Evolutionary conservation across 495 filamentous ascomycete species (phyloP).

Genomic region (Daldinia caldariorum): DNA sequence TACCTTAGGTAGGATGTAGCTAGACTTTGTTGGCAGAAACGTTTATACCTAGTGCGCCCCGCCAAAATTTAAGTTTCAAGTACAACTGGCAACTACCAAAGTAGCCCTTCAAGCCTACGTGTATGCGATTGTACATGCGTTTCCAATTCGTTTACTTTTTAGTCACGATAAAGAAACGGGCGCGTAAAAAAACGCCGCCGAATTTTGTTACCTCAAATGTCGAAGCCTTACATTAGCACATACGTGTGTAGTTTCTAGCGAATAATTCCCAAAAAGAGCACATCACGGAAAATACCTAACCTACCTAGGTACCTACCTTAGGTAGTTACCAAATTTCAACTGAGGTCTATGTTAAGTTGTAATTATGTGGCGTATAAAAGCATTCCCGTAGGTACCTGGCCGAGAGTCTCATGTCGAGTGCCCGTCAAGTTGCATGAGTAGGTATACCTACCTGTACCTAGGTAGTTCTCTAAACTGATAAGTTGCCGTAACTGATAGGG

Average conservation of each 20-base stretch:
- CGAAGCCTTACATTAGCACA: background rate
- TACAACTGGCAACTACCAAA: background rate
- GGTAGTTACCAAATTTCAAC: background rate
- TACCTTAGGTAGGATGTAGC: too few relatives aligned
- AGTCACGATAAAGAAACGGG: background rate
- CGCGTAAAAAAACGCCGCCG: background rate
- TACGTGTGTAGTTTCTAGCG: background rate
- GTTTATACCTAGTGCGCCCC: slow-evolving; percentile 3
- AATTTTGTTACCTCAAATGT: background rate
- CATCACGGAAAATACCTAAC: too few relatives aligned
- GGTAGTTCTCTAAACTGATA: background rate
- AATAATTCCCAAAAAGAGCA: background rate
- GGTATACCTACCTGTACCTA: too few relatives aligned
- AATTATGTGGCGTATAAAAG: background rate
- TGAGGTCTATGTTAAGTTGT: background rate
- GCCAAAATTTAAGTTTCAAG: slow-evolving; percentile 7
- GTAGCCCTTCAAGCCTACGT: background rate
- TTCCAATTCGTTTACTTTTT: background rate
- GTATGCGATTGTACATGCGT: background rate
- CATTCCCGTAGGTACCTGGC: background rate
- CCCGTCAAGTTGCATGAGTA: background rate
- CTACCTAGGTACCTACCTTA: too few relatives aligned
- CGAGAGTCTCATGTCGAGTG: background rate
- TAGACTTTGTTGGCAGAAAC: background rate
- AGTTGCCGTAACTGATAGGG: background rate